Percentiles rank a stretch among this genome's conserved stretches.
Evolutionary conservation across 208 protist species (phyloP).

Genomic region (Leishmania guyanensis): DNA sequence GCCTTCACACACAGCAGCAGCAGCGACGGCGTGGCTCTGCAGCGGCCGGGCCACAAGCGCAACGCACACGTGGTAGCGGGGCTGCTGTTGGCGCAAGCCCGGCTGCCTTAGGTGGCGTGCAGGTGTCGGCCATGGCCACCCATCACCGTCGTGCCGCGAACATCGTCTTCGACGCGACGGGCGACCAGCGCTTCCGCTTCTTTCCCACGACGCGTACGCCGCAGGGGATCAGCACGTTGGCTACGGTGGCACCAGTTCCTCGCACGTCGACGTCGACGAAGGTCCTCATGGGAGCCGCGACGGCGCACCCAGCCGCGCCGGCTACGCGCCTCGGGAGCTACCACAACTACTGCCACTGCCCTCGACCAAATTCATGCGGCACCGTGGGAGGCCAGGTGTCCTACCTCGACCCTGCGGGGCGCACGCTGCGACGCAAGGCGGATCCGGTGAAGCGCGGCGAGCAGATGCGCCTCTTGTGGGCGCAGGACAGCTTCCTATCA

Average conservation of each 20-base stretch:
- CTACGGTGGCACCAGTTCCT: neutral
- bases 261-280: neutral
- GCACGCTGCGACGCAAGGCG: constrained; percentile 49
- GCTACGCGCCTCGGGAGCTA: constrained; percentile 7
- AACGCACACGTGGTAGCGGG: neutral
- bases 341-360: constrained; percentile 13
- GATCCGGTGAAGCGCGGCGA: constrained; percentile 75
- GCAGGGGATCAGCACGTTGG: constrained; percentile 17
- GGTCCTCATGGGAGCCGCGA: neutral
- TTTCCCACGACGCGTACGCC: constrained; percentile 21
- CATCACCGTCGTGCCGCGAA: constrained; percentile 63
- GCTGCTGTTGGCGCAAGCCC: neutral
- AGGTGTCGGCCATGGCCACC: constrained; percentile 15
- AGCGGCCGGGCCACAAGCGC: neutral
- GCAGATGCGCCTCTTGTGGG: constrained; percentile 79
- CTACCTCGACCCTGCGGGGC: constrained; percentile 60
- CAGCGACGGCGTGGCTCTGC: neutral
- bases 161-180: constrained; percentile 74
- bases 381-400: constrained; percentile 16
- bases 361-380: neutral
- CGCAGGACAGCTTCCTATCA: constrained; percentile 63
- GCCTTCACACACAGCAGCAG: neutral
- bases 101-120: neutral
- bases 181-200: constrained; percentile 74
- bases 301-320: too few species aligned